These are phyloP conservation scores for Aspergillus aculeatus DNA, from an alignment of 2,329 filamentous ascomycete genomes.

Conservation along the genomic window DNA sequence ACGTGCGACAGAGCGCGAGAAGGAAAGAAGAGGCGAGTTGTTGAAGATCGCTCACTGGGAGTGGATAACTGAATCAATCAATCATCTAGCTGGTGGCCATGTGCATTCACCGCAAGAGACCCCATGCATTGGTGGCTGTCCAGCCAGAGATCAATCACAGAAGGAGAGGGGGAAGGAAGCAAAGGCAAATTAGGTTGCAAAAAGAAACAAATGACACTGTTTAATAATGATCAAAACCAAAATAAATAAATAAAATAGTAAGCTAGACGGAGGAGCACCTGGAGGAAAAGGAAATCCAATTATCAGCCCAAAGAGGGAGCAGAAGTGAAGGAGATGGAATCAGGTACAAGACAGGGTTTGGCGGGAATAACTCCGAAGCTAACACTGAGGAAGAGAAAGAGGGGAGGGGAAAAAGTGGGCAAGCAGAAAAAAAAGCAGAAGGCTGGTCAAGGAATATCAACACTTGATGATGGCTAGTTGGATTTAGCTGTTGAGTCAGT, in stretches of 20 bases:
- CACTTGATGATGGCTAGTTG: background rate
- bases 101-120: conserved; percentile 5
- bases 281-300: background rate
- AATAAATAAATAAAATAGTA: background rate
- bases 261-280: background rate
- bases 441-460: conserved; percentile 22
- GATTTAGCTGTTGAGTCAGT: background rate
- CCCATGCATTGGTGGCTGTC: conserved; percentile 3
- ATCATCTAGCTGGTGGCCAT: conserved; percentile 2
- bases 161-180: background rate
- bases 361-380: background rate
- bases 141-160: background rate
- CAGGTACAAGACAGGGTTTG: conserved; percentile 10
- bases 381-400: conserved; percentile 5
- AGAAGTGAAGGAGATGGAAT: background rate
- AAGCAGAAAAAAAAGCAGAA: conserved; percentile 15
- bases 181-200: background rate
- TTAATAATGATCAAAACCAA: background rate
- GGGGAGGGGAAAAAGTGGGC: conserved; percentile 1
- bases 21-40: conserved; percentile 19
- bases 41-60: conserved; percentile 25
- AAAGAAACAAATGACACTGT: background rate
- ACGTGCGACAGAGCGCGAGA: conserved; percentile 12
- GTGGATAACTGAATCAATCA: background rate
- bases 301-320: background rate